Evolutionary conservation across 2,329 filamentous ascomycete species (phyloP).

Genomic region (Ophiostoma perfectum): DNA sequence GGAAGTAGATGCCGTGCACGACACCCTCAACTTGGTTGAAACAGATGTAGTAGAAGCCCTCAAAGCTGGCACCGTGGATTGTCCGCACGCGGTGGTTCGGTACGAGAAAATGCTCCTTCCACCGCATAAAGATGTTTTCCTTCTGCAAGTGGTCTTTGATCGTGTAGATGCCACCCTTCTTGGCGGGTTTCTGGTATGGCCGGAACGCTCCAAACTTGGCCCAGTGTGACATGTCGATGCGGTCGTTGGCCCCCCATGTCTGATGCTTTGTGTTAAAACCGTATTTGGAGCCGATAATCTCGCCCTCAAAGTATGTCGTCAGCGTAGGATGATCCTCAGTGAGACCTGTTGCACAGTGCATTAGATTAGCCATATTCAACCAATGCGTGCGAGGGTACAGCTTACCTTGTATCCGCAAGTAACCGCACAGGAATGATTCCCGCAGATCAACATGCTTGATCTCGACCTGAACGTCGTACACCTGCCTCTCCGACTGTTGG

Average conservation of each 20-base stretch:
- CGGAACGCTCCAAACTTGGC: slow-evolving; percentile 81
- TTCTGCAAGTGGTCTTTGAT: slow-evolving; percentile 68
- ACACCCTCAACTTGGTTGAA: slow-evolving; percentile 87
- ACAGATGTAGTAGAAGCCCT: slow-evolving; percentile 98
- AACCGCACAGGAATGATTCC: slow-evolving; percentile 91
- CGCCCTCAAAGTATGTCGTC: slow-evolving; percentile 96
- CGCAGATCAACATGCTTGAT: slow-evolving; percentile 94
- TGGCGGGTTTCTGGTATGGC: slow-evolving; percentile 59
- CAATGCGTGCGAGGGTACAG: neutral
- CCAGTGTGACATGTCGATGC: slow-evolving; percentile 92
- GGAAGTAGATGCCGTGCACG: slow-evolving; percentile 94
- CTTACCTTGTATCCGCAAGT: slow-evolving; percentile 86
- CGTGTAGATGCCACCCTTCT: slow-evolving; percentile 51
- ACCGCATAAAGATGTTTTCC: slow-evolving; percentile 95
- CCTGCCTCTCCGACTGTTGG: slow-evolving; percentile 86
- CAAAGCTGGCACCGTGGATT: slow-evolving; percentile 91
- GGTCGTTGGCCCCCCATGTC: slow-evolving; percentile 85
- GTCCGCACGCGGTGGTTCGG: slow-evolving; percentile 88
- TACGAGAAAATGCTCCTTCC: slow-evolving; percentile 97
- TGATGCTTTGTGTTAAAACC: slow-evolving; percentile 87
- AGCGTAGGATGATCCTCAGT: slow-evolving; percentile 96
- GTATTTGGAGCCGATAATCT: slow-evolving; percentile 93
- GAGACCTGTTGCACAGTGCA: slow-evolving; percentile 53
- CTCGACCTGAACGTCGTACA: slow-evolving; percentile 94
- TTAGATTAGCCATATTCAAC: slow-evolving; percentile 1